A percentile compares a stretch with the other conserved stretches of the same genome.
Conservation (phyloP, 2,329 filamentous ascomycete species). For the Alternaria rosae region DNA sequence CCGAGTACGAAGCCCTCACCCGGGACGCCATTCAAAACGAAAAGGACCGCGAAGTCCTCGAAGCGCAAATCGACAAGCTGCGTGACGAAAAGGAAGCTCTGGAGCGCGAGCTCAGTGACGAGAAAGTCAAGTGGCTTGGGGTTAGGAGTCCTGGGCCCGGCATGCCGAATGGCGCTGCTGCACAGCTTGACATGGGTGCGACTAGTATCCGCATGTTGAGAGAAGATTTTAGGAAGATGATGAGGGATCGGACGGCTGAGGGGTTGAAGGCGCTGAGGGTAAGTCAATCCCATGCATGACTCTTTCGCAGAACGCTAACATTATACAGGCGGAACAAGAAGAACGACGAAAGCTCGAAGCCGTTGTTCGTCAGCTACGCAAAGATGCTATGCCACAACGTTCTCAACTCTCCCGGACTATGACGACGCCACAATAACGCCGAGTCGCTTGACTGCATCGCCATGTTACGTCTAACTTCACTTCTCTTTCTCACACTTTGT, state of each 20-base stretch:
- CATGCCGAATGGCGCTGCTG: conserved; percentile 36
- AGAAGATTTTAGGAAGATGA: conserved; percentile 83
- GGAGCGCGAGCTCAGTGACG: conserved; percentile 71
- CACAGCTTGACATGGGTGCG: conserved; percentile 55
- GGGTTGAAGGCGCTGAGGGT: conserved; percentile 71
- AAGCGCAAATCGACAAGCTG: conserved; percentile 68
- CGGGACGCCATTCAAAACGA: conserved; percentile 74
- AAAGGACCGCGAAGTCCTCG: conserved; percentile 71
- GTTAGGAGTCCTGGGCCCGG: conserved; percentile 59
- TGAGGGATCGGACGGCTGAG: conserved; percentile 74
- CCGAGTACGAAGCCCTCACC: conserved; percentile 74
- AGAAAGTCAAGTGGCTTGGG: conserved; percentile 71
- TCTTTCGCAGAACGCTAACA: conserved; percentile 27
- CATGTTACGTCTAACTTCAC: not conserved
- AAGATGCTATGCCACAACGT: conserved; percentile 42
- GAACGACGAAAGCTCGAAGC: conserved; percentile 72
- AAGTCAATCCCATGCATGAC: not conserved
- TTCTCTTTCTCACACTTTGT: not conserved
- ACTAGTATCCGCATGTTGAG: conserved; percentile 74
- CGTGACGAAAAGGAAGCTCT: conserved; percentile 69
- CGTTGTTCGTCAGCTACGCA: conserved; percentile 63
- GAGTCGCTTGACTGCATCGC: not conserved
- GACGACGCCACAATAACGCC: conserved; percentile 10
- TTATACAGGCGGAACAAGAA: conserved; percentile 71
- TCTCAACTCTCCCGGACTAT: conserved; percentile 23